Evolutionary conservation across 2,329 filamentous ascomycete genomes (phyloP), one percentile per base, ranked within the genome.

Genomic region (Dactylellina sp.): DNA sequence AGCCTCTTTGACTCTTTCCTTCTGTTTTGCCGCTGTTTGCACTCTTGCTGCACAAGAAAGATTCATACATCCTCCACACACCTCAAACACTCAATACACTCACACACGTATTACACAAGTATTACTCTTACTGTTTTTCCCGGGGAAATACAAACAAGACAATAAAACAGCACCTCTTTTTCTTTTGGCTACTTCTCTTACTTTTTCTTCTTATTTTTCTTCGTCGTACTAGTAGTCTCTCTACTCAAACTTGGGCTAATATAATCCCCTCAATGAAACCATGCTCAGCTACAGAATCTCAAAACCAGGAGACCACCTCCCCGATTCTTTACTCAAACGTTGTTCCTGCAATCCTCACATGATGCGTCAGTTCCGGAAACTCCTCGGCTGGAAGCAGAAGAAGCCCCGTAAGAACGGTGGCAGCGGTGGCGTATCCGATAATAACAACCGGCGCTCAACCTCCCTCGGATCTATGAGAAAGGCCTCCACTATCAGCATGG

Each of bases 351-450:
- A 74, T 25, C 70, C 70, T 40, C 61, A 50, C 70, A 66, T 74
- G 61, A 74, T 74, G 70, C 70, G 70, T 55, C 70, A 74, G 70
- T 74, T 66, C 35, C 61, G 70, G 53, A 74, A 74, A 50, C 70
- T 74, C 61, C 70, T 74, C 55, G 61, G 70, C 14, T 74, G 70
- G 70, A 74, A 65, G 52, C 70, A 74, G 70, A 74, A 74, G 70
- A 74, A 74, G 39, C 70, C 70, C 24, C 70, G 70, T 39, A 74
- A 74, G 56, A 74, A 65, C 28, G 55, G 40, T 37, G 50, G 24
- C 35, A 57, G 16, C 25, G 24, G 42, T 20, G 42, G 32, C 32
- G 47, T 44, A 9, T 44, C 59, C 42, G 66, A 71, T 49, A 52
- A 47, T 12, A 60, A 56, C 56, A 65, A 56, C 61, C 49, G 70